Conservation (phyloP, 768 basidiomycete species). For the Kwoniella shandongensis region DNA sequence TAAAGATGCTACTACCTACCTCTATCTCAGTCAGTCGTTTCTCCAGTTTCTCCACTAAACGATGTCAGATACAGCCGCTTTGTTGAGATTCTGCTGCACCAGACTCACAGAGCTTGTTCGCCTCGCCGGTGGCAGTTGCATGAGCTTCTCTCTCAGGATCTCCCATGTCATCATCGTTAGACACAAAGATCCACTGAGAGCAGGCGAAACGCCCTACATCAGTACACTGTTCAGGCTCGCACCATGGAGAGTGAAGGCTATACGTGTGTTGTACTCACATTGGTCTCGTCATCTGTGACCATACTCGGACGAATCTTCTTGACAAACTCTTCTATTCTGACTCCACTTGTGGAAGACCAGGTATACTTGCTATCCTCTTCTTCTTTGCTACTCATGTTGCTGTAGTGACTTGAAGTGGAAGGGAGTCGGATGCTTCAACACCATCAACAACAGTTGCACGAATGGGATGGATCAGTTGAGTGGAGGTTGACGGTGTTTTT, state of each 20-base stretch:
- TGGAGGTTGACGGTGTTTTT: too few species aligned
- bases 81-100: neutral
- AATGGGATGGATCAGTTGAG: too few species aligned
- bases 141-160: constrained; percentile 21
- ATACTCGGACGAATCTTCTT: constrained; percentile 22
- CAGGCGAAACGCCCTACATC: too few species aligned
- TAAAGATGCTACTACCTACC: neutral
- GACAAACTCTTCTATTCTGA: constrained; percentile 19
- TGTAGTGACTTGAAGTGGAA: too few species aligned
- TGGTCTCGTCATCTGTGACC: constrained; percentile 18
- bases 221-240: too few species aligned
- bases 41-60: constrained; percentile 15
- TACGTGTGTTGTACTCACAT: too few species aligned
- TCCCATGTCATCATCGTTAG: too few species aligned
- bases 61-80: neutral
- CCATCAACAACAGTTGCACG: too few species aligned
- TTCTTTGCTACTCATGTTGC: too few species aligned
- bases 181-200: too few species aligned
- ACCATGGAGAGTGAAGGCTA: too few species aligned
- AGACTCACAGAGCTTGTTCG: constrained; percentile 15
- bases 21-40: constrained; percentile 21
- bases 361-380: constrained; percentile 2
- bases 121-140: constrained; percentile 10
- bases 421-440: too few species aligned
- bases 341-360: constrained; percentile 16